Conservation (phyloP, 2,329 filamentous ascomycete genomes). For the Diatrype stigma region DNA sequence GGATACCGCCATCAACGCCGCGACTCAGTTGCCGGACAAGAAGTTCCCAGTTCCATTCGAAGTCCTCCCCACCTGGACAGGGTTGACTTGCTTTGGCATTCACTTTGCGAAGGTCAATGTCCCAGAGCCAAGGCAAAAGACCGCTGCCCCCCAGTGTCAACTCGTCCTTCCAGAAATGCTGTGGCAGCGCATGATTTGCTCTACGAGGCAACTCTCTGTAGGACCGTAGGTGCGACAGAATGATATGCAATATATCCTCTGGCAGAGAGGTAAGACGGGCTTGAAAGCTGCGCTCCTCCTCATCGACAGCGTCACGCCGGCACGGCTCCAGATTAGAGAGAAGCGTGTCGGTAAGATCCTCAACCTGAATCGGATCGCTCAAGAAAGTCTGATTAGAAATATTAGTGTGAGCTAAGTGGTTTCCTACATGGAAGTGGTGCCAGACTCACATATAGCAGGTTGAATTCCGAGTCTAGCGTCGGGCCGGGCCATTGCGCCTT, state of each 20-base stretch:
- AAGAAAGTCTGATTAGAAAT: background rate
- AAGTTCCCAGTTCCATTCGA: constrained; percentile 12
- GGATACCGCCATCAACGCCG: constrained; percentile 4
- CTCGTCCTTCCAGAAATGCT: constrained; percentile 6
- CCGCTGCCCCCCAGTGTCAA: constrained; percentile 1
- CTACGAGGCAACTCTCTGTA: constrained; percentile 1
- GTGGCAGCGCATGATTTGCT: background rate
- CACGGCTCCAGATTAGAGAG: background rate
- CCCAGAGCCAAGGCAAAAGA: constrained; percentile 7
- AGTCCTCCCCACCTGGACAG: constrained; percentile 3
- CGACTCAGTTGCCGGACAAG: constrained; percentile 4
- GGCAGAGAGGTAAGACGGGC: background rate
- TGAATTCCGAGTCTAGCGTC: background rate
- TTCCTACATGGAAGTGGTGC: background rate
- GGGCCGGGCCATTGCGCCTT: constrained; percentile 1
- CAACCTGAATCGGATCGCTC: background rate
- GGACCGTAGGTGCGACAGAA: background rate
- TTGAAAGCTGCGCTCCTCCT: background rate
- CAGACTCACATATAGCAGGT: constrained; percentile 1
- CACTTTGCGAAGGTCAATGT: constrained; percentile 1
- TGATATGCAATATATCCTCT: background rate
- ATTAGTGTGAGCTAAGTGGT: background rate
- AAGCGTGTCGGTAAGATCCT: background rate
- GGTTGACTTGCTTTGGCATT: constrained; percentile 2
- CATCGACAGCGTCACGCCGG: background rate